phyloP scores from a whole-genome alignment of 225 moss, liverwort and hornwort species.

The Climacium dendroides region DNA sequence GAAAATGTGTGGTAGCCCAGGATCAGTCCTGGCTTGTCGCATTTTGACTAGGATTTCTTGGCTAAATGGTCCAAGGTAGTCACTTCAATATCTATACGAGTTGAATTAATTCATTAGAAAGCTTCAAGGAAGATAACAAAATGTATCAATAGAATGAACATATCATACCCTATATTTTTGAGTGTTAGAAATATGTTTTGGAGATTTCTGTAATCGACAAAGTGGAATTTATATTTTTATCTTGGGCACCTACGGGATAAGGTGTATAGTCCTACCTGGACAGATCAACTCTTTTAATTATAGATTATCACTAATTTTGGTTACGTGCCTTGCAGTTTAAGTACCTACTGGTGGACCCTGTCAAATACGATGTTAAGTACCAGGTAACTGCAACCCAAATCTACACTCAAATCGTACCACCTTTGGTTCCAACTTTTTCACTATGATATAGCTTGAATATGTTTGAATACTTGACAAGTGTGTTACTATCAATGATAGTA shows the following conservation, averaged over 20 bases:
- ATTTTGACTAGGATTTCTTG: neutral
- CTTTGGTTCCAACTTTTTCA: neutral
- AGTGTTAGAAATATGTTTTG: neutral
- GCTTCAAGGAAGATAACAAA: neutral
- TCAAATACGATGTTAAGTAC: conserved; percentile 92
- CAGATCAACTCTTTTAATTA: neutral
- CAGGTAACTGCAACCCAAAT: conserved; percentile 32
- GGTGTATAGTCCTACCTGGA: neutral
- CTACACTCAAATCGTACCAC: neutral
- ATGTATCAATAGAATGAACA: neutral
- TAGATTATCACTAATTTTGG: neutral
- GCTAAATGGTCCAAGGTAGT: neutral
- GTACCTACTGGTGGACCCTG: conserved; percentile 77
- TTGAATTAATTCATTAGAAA: neutral
- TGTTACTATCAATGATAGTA: neutral
- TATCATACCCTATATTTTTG: neutral
- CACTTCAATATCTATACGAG: neutral
- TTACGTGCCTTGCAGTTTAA: conserved; percentile 47
- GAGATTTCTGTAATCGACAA: neutral
- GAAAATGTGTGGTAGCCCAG: neutral
- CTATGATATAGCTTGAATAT: neutral
- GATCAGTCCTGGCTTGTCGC: neutral
- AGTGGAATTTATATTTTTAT: neutral
- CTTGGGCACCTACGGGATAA: neutral
- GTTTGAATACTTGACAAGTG: neutral